Evolutionary conservation across 2,329 filamentous ascomycete species (phyloP), one percentile per base, ranked within the genome.

Genomic region (Pochonia chlamydosporia): DNA sequence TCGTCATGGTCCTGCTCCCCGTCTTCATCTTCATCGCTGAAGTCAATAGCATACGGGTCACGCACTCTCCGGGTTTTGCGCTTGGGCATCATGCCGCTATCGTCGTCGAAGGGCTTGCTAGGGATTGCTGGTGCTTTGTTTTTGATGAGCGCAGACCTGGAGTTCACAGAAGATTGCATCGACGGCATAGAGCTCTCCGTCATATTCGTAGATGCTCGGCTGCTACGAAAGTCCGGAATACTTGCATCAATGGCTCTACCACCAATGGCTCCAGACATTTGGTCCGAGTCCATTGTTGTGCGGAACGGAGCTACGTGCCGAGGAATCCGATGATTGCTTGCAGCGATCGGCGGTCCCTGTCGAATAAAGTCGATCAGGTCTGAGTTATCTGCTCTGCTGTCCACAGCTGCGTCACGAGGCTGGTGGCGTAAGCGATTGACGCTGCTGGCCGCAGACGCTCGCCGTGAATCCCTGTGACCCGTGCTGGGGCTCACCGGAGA

Each of bases 291-390:
- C 76, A 91, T 86, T 0, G 89, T 92, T 30, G 78, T 84, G 46
- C 89, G 79, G 72, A 95, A 95, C 1, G 90, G 89, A 9, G 90
- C 89, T 11, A 93, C 84, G n/a, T 79, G 81, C 16, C 87, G 83
- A 36, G 89, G 86, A 52, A 95, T 93, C 21, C 88, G 82, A 49
- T 82, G 87, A 52, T 79, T 78, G 37, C 73, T 74, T 28, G 72
- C 69, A 39, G 70, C 63, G 51, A 71, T 76, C 0, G 87, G 85
- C 3, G 90, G 90, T 1, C 91, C 92, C 61, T 89, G 84, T 40
- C 91, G 84, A 54, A 99, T 95, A 64, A 99, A 97, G 62, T 97
- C 91, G 54, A 96, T 96, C 49, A 99, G 71, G 51, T 96, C 93
- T 11, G 88, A 87, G 48, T 84, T 95, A 54, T 84, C 84, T 43